These are phyloP conservation scores for Rosa chinensis DNA, from an alignment of 306 rosid species.

Conservation along the genomic window DNA sequence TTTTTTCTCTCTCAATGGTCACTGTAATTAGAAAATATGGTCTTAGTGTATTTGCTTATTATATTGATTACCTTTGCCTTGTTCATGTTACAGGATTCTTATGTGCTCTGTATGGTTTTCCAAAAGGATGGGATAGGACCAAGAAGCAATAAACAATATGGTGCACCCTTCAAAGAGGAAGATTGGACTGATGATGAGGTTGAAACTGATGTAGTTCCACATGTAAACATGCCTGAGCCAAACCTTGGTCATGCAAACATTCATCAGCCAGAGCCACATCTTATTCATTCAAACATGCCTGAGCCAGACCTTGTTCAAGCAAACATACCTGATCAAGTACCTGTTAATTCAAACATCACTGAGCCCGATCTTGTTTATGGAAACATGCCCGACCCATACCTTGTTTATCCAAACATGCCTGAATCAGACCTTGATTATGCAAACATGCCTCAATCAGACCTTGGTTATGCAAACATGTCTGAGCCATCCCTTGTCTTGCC, in stretches of 20 bases:
- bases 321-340: not conserved
- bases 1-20: not conserved
- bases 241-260: not conserved
- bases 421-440: not conserved
- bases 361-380: not conserved
- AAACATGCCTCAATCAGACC: not conserved
- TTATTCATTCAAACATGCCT: not conserved
- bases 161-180: constrained; percentile 59
- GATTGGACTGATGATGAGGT: constrained; percentile 57
- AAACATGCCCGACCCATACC: not conserved
- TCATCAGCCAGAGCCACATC: not conserved
- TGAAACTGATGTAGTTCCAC: constrained; percentile 30
- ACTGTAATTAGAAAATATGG: not conserved
- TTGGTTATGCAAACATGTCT: not conserved
- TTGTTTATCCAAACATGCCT: not conserved
- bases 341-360: not conserved
- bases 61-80: constrained; percentile 14
- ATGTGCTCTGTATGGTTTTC: constrained; percentile 61
- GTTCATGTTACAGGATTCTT: constrained; percentile 50
- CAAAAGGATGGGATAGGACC: constrained; percentile 75
- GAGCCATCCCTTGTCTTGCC: not conserved
- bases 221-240: constrained; percentile 14
- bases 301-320: not conserved
- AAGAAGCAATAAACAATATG: constrained; percentile 62
- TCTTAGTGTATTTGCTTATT: not conserved